Base-by-base conservation (phyloP, 2,329 filamentous ascomycete genomes). In the Chrysoporthe puriensis region DNA sequence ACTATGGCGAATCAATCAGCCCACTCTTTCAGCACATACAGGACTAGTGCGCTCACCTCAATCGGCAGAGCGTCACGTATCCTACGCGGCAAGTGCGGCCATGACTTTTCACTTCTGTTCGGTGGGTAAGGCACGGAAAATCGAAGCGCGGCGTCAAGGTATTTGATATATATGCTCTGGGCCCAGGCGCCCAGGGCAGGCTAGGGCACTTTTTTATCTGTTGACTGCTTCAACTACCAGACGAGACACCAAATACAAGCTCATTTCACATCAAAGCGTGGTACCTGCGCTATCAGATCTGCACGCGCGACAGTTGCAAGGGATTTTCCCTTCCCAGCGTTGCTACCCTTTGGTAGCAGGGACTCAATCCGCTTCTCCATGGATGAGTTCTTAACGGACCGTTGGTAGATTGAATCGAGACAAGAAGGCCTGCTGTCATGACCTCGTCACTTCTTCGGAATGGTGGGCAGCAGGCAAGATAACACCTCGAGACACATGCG, bases 1-100 rank as follows among this genome's bases (percentile, higher is more conserved):
- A 99, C 79, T 96, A 98, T 76, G 96, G 96, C 79, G 95, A 97
- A 82, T 90, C 91, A 71, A 91, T 93, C 75, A 88, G 85, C 70
- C 83, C 83, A 44, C 76, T 92, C 70, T 93, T 92, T 79, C 90
- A 91, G 76, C 88, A 90, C 72, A 86, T 87, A 72, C 79, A 80
- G 70, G 85, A 90, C 77, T 87, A 70, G 67, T 66, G 70, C 69
- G 57, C 58, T 32, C 13, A 40, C 13, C 13, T 59, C 54, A 43
- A 36, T 26, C 26, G 40, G 50, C 26, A 44, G 18, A 42, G 58
- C 5, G 40, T 14, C 16, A 48, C 40, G 58, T n/a, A 46, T 56
- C 46, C 58, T 56, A 43, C 50, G 50, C 32, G 42, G 40, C 48
- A 60, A 58, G 26, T 54, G 42, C 21, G 11, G 59, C 26, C 46